These are phyloP conservation scores for Excoecaria cochinchinensis DNA, from an alignment of 345 rosid species.

Conservation along the genomic window DNA sequence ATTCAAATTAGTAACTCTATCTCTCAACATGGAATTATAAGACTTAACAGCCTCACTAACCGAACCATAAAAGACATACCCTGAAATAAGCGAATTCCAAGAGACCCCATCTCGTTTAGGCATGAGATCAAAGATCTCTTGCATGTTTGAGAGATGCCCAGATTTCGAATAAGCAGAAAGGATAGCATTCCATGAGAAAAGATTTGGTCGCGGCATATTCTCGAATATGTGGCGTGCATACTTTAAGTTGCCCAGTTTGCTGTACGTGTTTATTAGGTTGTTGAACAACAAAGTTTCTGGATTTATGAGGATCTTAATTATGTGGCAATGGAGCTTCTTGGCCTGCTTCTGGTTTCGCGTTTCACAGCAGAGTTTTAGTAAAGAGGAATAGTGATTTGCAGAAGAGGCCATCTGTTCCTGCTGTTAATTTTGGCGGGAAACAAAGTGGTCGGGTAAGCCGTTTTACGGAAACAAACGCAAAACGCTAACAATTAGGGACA, in stretches of 20 bases:
- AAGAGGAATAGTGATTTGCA: conserved; percentile 46
- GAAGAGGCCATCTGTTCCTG: conserved; percentile 12
- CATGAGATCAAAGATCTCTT: conserved; percentile 49
- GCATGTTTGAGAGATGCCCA: conserved; percentile 54
- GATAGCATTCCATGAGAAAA: conserved; percentile 78
- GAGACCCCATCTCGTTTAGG: conserved; percentile 67
- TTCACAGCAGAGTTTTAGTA: conserved; percentile 55
- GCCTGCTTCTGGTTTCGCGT: conserved; percentile 38
- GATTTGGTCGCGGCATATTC: conserved; percentile 52
- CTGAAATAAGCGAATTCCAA: conserved; percentile 81
- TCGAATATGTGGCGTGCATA: conserved; percentile 77
- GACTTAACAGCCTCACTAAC: conserved; percentile 50
- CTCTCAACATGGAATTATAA: conserved; percentile 65
- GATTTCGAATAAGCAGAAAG: conserved; percentile 74
- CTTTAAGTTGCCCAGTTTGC: conserved; percentile 36
- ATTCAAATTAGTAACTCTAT: conserved; percentile 46
- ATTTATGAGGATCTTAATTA: conserved; percentile 41
- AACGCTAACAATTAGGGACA: background rate
- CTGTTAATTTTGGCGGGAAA: conserved; percentile 12
- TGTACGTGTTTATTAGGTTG: conserved; percentile 46
- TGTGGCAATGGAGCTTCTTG: conserved; percentile 60
- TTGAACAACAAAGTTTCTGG: conserved; percentile 61
- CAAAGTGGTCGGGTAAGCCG: background rate
- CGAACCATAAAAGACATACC: conserved; percentile 51
- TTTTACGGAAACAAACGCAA: background rate